Evolutionary conservation across 768 basidiomycete genomes (phyloP), one percentile per base, ranked within the genome.

Genomic region (Russula sp.): DNA sequence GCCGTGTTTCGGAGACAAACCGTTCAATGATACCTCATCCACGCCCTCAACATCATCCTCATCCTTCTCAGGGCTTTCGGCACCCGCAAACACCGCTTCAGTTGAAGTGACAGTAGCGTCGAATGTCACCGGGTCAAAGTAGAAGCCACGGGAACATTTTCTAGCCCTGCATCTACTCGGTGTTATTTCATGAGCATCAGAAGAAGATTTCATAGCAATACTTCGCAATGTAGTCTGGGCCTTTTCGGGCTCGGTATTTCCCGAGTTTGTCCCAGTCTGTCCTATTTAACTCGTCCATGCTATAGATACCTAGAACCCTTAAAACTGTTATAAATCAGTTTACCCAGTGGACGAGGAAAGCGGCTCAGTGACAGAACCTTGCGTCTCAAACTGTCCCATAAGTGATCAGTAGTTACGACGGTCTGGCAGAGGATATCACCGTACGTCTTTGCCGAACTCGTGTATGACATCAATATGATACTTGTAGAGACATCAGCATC

Each of bases 381-480:
- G 64, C 6, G 24, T 61, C 51, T 56, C 59, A 20, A 57, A 22
- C 64, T 65, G 36, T 52, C 24, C 20, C 54, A 34, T 26, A 26
- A 24, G 24, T 22, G 16, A 2, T 65, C n/a, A 65, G 49, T 30
- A 56, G 1, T 44, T 30, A 32, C 2, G 9, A 51, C 14, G 13
- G 16, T 7, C 20, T 18, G 5, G 10, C 13, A 20, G 40, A 51
- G 26, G 16, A 61, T 36, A 48, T 53, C n/a, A 36, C 14, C 65
- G 16, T 42, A 66, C 65, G 14, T 66, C 56, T 53, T 36, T 64
- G 18, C 61, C 65, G 30, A 53, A 58, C 51, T 68, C 67, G 6
- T 50, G 28, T 18, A 60, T 49, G 11, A 62, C 53, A 34, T 68
- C 67, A 22, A 68, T 28, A 46, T 67, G 53, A 40, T 68, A 68